phyloP scores from a whole-genome alignment of 1,284 basidiomycete species.

The Malassezia yamatoensis region DNA sequence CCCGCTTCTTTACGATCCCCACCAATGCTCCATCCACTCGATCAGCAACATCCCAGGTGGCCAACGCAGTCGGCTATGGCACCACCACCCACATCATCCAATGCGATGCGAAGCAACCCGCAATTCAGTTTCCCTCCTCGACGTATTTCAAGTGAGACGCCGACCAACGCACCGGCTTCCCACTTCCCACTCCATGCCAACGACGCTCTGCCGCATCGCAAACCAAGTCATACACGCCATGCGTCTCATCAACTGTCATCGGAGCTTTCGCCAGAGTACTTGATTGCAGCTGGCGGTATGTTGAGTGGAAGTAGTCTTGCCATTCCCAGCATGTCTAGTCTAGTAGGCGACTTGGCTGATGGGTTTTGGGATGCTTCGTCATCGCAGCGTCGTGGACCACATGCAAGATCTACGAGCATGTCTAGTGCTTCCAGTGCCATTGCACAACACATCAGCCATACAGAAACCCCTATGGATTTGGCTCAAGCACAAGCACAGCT shows the following conservation, averaged over 20 bases:
- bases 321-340: conserved; percentile 17
- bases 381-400: conserved; percentile 17
- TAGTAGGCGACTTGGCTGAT: conserved; percentile 15
- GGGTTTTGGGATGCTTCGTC: conserved; percentile 26
- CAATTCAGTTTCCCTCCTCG: conserved; percentile 8
- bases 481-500: conserved; percentile 69
- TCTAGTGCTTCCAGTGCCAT: neutral
- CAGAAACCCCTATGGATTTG: conserved; percentile 43
- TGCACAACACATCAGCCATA: conserved; percentile 26
- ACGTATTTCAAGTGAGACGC: neutral
- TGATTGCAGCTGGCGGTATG: conserved; percentile 44
- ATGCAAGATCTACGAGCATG: conserved; percentile 16
- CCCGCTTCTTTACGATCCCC: neutral
- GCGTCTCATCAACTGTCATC: conserved; percentile 40
- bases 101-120: neutral
- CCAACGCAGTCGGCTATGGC: neutral
- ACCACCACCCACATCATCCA: neutral
- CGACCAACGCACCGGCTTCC: neutral
- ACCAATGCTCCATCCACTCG: no score
- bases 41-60: neutral
- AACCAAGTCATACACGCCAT: conserved; percentile 18
- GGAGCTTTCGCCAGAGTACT: conserved; percentile 40
- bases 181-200: no score
- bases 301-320: conserved; percentile 31
- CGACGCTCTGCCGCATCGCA: neutral